phyloP scores from a whole-genome alignment of 169 alveolate species.

The Plasmodium blacklocki region DNA sequence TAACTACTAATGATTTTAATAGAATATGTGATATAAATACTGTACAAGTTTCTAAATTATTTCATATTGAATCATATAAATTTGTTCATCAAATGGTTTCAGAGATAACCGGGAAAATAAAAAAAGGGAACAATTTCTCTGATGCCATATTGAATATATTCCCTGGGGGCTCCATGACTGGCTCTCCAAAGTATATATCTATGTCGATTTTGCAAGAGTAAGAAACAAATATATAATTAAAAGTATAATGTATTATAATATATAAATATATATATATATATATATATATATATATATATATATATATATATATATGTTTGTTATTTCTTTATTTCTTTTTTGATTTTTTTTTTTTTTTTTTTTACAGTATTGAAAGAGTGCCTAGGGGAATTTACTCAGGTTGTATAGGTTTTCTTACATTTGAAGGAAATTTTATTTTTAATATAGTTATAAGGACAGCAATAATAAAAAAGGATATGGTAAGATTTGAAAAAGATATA shows the following conservation, averaged over 20 bases:
- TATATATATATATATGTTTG: neutral
- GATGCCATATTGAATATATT: slow-evolving; percentile 77
- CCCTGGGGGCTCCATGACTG: slow-evolving; percentile 85
- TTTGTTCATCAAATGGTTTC: slow-evolving; percentile 81
- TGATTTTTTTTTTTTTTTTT: neutral
- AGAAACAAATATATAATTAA: neutral
- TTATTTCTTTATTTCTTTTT: neutral
- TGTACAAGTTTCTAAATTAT: slow-evolving; percentile 69
- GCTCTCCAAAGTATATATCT: slow-evolving; percentile 79
- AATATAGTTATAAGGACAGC: slow-evolving; percentile 79
- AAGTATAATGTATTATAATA: neutral
- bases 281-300: neutral
- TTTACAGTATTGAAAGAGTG: slow-evolving; percentile 74
- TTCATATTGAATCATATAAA: slow-evolving; percentile 76
- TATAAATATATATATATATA: neutral
- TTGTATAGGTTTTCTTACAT: slow-evolving; percentile 77
- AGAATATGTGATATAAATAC: slow-evolving; percentile 74
- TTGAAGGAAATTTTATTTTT: slow-evolving; percentile 59
- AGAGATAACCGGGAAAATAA: slow-evolving; percentile 67
- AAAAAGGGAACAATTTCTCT: slow-evolving; percentile 18
- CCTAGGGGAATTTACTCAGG: slow-evolving; percentile 82
- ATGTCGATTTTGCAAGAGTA: slow-evolving; percentile 70
- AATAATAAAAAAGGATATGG: slow-evolving; percentile 34
- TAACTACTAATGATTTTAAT: slow-evolving; percentile 79
- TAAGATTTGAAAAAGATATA: neutral